A percentile compares a stretch with the other conserved stretches of the same genome.
phyloP scores from a whole-genome alignment of 2,329 filamentous ascomycete species.

The Cladosporium oxysporum region DNA sequence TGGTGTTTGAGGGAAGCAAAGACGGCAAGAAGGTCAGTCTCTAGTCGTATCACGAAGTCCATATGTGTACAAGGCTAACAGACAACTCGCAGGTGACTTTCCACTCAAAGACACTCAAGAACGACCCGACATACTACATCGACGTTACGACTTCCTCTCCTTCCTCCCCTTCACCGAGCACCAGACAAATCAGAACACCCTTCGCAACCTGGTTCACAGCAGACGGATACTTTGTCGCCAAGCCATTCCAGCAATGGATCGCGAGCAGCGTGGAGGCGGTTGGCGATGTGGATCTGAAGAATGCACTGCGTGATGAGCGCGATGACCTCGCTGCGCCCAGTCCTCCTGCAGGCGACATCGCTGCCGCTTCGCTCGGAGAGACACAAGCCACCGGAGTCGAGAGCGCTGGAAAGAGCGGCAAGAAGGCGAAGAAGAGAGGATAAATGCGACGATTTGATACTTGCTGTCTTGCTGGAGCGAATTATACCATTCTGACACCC shows the following conservation, averaged over 20 bases:
- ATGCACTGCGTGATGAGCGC: constrained; percentile 45
- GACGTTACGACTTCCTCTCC: constrained; percentile 53
- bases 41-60: background rate
- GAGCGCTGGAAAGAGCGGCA: constrained; percentile 27
- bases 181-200: constrained; percentile 59
- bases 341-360: background rate
- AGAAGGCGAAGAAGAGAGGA: constrained; percentile 30
- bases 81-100: constrained; percentile 65
- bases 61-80: background rate
- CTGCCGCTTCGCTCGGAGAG: constrained; percentile 15
- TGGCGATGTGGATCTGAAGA: constrained; percentile 64
- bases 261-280: constrained; percentile 67
- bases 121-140: constrained; percentile 78
- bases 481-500: background rate
- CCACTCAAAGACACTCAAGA: constrained; percentile 71
- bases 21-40: constrained; percentile 65
- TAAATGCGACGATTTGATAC: background rate
- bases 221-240: constrained; percentile 73
- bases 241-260: constrained; percentile 77
- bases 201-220: constrained; percentile 73
- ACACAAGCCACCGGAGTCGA: constrained; percentile 26
- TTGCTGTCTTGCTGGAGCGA: background rate
- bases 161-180: constrained; percentile 26
- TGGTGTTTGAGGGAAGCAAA: constrained; percentile 75
- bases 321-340: constrained; percentile 30